Percentiles rank a stretch among this genome's conserved stretches.
Conservation (phyloP, 805 yeast genomes). For the Candida xiaguanensis region DNA sequence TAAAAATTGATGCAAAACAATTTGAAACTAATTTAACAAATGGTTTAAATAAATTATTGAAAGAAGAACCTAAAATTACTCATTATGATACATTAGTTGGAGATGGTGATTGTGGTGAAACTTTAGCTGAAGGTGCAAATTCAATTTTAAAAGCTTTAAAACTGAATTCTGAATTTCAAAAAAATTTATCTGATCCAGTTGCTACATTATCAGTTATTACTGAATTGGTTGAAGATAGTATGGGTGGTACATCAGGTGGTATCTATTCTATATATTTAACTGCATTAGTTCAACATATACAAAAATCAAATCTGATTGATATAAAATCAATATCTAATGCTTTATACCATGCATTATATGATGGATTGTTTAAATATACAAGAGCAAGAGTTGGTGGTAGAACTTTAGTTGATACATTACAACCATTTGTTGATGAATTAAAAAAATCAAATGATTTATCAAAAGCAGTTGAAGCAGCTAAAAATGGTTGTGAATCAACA, state of each 20-base stretch:
- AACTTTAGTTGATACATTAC: slow-evolving; percentile 83
- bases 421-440: slow-evolving; percentile 76
- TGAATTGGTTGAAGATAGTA: slow-evolving; percentile 79
- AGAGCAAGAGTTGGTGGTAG: slow-evolving; percentile 87
- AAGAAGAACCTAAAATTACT: slow-evolving; percentile 74
- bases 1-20: slow-evolving; percentile 34
- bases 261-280: slow-evolving; percentile 81
- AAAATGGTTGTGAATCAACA: slow-evolving; percentile 73
- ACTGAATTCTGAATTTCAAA: slow-evolving; percentile 23
- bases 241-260: slow-evolving; percentile 99
- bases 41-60: slow-evolving; percentile 26
- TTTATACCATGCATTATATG: slow-evolving; percentile 53
- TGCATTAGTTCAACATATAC: slow-evolving; percentile 57
- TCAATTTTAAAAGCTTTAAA: slow-evolving; percentile 58
- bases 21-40: slow-evolving; percentile 51
- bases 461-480: slow-evolving; percentile 67
- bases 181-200: slow-evolving; percentile 43
- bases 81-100: slow-evolving; percentile 86
- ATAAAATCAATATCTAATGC: slow-evolving; percentile 43
- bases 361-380: slow-evolving; percentile 78
- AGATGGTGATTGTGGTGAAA: slow-evolving; percentile 97
- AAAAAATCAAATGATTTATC: slow-evolving; percentile 46
- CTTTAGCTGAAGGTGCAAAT: slow-evolving; percentile 77
- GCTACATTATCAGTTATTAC: slow-evolving; percentile 68
- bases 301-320: slow-evolving; percentile 32